Percentiles rank a stretch among this genome's conserved stretches.
phyloP scores from a whole-genome alignment of 2,329 filamentous ascomycete genomes.

The Botrytis deweyae region DNA sequence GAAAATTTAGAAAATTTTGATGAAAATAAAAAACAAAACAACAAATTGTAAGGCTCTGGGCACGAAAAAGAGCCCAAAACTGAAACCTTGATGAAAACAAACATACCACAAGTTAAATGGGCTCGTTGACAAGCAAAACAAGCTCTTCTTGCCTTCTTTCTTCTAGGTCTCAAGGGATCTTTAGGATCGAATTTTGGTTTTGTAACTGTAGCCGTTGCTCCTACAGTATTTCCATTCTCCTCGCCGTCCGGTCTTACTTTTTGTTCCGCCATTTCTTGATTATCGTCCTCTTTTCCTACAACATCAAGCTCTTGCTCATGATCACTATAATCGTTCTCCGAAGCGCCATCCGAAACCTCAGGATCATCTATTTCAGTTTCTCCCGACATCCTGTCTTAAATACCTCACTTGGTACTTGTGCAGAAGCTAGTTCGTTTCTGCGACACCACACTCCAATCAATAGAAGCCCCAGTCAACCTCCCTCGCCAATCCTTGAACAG shows the following conservation, averaged over 20 bases:
- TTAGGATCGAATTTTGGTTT: slow-evolving; percentile 75
- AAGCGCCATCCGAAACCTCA: slow-evolving; percentile 40
- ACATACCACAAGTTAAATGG: slow-evolving; percentile 97
- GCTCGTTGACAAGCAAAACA: slow-evolving; percentile 97
- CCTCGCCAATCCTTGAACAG: slow-evolving; percentile 32
- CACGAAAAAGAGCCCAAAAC: slow-evolving; percentile 4
- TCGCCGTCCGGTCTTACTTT: slow-evolving; percentile 37
- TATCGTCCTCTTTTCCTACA: slow-evolving; percentile 39
- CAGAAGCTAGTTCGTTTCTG: slow-evolving; percentile 33
- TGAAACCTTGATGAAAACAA: slow-evolving; percentile 27
- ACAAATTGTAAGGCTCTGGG: slow-evolving; percentile 6
- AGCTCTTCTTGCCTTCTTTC: slow-evolving; percentile 93
- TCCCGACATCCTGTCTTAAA: slow-evolving; percentile 40
- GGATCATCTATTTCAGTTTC: slow-evolving; percentile 40
- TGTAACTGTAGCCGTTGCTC: slow-evolving; percentile 47
- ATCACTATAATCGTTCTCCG: slow-evolving; percentile 41
- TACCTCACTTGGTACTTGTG: slow-evolving; percentile 30
- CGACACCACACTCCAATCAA: slow-evolving; percentile 38
- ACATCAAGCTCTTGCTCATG: slow-evolving; percentile 38
- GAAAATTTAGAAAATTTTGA: background rate
- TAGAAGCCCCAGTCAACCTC: slow-evolving; percentile 31
- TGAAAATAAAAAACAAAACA: slow-evolving; percentile 23
- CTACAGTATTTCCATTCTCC: slow-evolving; percentile 36
- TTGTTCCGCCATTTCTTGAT: slow-evolving; percentile 39
- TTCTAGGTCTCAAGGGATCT: slow-evolving; percentile 81